phyloP scores from a whole-genome alignment of 164 flowering plant species.

The Warburgia ugandensis region DNA sequence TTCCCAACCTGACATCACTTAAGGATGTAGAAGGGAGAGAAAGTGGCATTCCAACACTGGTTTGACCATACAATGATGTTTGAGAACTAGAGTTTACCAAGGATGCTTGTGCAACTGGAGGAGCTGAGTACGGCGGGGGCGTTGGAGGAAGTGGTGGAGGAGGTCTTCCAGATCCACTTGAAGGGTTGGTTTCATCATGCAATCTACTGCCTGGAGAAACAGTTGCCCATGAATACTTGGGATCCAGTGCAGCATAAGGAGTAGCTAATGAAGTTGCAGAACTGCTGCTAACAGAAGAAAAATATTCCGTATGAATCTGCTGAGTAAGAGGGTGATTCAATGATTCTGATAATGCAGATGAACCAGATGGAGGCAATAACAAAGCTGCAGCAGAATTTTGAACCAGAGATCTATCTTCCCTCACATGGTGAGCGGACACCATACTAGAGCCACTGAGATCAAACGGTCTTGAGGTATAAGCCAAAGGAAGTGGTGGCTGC shows the following conservation, averaged over 20 bases:
- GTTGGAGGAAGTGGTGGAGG: slow-evolving; percentile 91
- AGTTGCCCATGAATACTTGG: slow-evolving; percentile 40
- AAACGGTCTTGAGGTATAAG: slow-evolving; percentile 39
- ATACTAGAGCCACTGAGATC: slow-evolving; percentile 19
- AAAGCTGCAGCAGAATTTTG: slow-evolving; percentile 8
- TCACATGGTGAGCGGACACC: slow-evolving; percentile 7
- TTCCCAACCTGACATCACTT: slow-evolving; percentile 30
- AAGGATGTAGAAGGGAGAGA: slow-evolving; percentile 29
- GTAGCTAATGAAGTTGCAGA: slow-evolving; percentile 24
- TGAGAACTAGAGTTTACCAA: slow-evolving; percentile 34
- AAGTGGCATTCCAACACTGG: slow-evolving; percentile 31
- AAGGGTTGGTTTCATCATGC: slow-evolving; percentile 18
- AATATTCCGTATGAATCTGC: slow-evolving; percentile 56
- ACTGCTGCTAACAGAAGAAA: slow-evolving; percentile 24
- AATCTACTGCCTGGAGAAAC: slow-evolving; percentile 28
- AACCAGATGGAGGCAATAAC: slow-evolving; percentile 9
- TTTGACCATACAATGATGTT: slow-evolving; percentile 33
- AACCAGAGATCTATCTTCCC: slow-evolving; percentile 18
- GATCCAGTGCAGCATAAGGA: slow-evolving; percentile 33
- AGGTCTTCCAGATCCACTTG: slow-evolving; percentile 53
- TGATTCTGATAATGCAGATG: slow-evolving; percentile 15
- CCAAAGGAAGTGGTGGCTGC: slow-evolving; percentile 30
- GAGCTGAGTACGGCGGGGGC: slow-evolving; percentile 65
- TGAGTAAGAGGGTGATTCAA: slow-evolving; percentile 13
- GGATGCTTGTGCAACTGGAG: slow-evolving; percentile 32